Evolutionary conservation across 306 rosid species (phyloP), one percentile per base, ranked within the genome.

Genomic region (Cyamopsis tetragonoloba): DNA sequence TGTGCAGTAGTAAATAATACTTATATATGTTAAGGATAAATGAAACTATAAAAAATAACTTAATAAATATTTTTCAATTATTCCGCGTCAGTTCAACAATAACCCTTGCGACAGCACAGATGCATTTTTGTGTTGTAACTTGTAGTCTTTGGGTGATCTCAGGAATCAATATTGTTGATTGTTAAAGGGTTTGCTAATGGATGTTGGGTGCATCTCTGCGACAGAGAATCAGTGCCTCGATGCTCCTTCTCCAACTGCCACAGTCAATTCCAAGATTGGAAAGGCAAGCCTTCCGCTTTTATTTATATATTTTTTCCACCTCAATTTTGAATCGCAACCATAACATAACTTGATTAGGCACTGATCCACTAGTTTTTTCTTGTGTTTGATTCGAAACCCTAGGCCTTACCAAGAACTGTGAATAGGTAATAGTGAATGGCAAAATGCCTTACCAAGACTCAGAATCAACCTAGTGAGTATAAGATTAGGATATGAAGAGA

Each of bases 221-320:
- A 57, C 83, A 2, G 77, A 80, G 66, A 73, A 70, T 60, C 77
- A 18, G 22, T 31, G 58, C 70, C n/a, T 48, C 1, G 71, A 66
- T 37, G 2, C 77, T 54, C 72, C n/a, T 10, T 81, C 86, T 8
- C 76, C 76, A 15, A 62, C 56, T 4, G 11, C 70, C 64, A 59
- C 87, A 1, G 79, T 81, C 26, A 83, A 47, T 19, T 82, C 95
- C 39, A 89, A 84, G 88, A 79, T 79, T 28, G 87, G 89, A 56
- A 87, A 86, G 84, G 96, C 70, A 53, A 60, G 30, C 18, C 14
- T 55, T 28, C 20, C 4, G 4, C 9, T 1, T 55, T 62, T 22
- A 2, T 13, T 34, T 43, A 1, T 61, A 2, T 19, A 1, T 2
- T 4, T 18, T 53, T 5, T 39, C 39, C 10, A 72, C 14, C 32